Base-by-base conservation (phyloP, 495 filamentous ascomycete species). In the Tuber melanosporum region DNA sequence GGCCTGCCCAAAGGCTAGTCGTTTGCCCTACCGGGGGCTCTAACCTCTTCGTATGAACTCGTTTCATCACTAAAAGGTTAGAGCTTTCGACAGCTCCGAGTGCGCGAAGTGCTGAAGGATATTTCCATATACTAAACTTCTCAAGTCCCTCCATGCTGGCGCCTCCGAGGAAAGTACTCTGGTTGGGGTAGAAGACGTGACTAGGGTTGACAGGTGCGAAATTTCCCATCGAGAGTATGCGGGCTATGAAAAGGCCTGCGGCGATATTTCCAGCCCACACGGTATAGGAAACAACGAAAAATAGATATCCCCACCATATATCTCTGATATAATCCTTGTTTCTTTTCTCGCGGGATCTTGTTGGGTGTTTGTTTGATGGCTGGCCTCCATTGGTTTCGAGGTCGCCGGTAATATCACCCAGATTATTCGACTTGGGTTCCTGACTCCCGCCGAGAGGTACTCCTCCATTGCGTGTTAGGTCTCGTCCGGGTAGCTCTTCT, bases 151-250 rank as follows among this genome's bases (percentile, higher is more conserved):
- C 15, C 2, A 2, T 17, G 3, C 3, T n/a, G 20, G 2, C 47
- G 9, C 9, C 6, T 0, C 7, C 4, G 1, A 2, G 4, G 22
- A n/a, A 6, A 52, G 6, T 1, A 5, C 22, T 0, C 1, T n/a
- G 20, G 20, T 52, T 17, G 7, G 47, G 20, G 20, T 52, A 52
- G 47, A n/a, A 52, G 20, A 52, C 4, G 7, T 52, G 0, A 2
- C 8, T 8, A 17, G 47, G 47, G 22, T 47, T 19, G 15, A 17
- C 17, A 19, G 20, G 47, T 0, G 47, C 47, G 7, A 1, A 22
- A n/a, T 22, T 1, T n/a, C 47, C 47, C 9, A n/a, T 52, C 47
- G 5, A n/a, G 7, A n/a, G 7, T 10, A 9, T 0, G 2, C 47
- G 0, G 45, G 45, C 4, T 19, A 19, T 19, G 10, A 66, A 8